A percentile compares a stretch with the other conserved stretches of the same genome.
Conservation (phyloP, 495 filamentous ascomycete genomes). For the Hypoxylon perforatum region DNA sequence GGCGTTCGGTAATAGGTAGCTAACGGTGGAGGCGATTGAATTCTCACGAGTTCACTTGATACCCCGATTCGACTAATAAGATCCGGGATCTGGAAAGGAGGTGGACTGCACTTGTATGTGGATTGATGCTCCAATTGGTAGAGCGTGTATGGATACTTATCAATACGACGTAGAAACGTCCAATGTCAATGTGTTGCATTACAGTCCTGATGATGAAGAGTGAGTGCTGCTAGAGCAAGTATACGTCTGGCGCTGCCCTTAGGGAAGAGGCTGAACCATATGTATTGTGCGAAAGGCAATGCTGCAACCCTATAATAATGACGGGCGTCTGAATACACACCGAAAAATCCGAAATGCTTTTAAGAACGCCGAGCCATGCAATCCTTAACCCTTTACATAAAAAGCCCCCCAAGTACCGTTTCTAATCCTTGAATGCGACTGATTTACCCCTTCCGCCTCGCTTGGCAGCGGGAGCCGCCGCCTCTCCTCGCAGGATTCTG, state of each 20-base stretch:
- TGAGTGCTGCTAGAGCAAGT: background rate
- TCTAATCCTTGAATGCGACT: slow-evolving; percentile 41
- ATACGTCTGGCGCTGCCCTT: background rate
- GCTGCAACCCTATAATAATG: too few species aligned
- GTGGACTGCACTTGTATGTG: slow-evolving; percentile 9
- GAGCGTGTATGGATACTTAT: slow-evolving; percentile 18
- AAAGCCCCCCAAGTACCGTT: slow-evolving; percentile 9
- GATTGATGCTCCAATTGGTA: slow-evolving; percentile 13
- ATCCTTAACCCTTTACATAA: background rate
- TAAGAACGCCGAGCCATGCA: slow-evolving; percentile 45
- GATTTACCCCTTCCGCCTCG: slow-evolving; percentile 35
- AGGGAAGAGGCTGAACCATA: background rate
- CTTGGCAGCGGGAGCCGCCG: slow-evolving; percentile 14
- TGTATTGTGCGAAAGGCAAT: slow-evolving; percentile 11
- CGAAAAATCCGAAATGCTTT: background rate
- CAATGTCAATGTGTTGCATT: slow-evolving; percentile 7
- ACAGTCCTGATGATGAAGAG: background rate
- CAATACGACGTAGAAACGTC: slow-evolving; percentile 2
- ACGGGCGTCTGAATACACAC: background rate
- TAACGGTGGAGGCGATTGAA: slow-evolving; percentile 25
- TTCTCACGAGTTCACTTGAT: slow-evolving; percentile 35
- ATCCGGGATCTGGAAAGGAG: slow-evolving; percentile 14
- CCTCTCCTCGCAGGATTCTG: slow-evolving; percentile 1
- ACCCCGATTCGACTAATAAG: slow-evolving; percentile 22
- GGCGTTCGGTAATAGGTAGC: slow-evolving; percentile 1